These are phyloP conservation scores for Solanum neorickii DNA, from an alignment of 257 asterid genomes.

Conservation along the genomic window DNA sequence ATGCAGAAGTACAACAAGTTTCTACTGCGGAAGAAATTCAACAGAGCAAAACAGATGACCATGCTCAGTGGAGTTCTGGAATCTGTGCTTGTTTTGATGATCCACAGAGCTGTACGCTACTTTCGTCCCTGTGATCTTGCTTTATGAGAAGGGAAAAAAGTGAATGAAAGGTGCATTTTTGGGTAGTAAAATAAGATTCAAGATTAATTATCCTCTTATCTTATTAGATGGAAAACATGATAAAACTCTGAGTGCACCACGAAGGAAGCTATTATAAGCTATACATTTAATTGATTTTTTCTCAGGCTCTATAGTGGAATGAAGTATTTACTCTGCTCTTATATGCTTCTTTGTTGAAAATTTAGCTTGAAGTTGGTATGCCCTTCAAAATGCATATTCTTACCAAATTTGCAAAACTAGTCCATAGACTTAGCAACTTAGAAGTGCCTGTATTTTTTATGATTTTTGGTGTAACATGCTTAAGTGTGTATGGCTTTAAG, in stretches of 20 bases:
- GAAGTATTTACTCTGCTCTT: background rate
- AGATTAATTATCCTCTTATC: background rate
- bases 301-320: background rate
- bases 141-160: conserved; percentile 44
- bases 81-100: conserved; percentile 96
- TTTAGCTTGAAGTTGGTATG: background rate
- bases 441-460: background rate
- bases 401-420: background rate
- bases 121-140: conserved; percentile 52
- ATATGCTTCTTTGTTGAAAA: background rate
- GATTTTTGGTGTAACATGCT: background rate
- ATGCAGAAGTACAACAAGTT: conserved; percentile 29
- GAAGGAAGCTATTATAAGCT: background rate
- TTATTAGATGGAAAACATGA: background rate
- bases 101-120: conserved; percentile 86
- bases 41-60: conserved; percentile 18
- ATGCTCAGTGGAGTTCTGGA: conserved; percentile 85
- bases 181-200: conserved; percentile 10
- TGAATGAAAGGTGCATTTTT: conserved; percentile 43
- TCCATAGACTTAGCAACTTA: background rate
- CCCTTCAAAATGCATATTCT: background rate
- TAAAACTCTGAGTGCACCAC: background rate
- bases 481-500: background rate
- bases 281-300: background rate
- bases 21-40: conserved; percentile 17